Evolutionary conservation across 2,329 filamentous ascomycete genomes (phyloP), one percentile per base, ranked within the genome.

Genomic region (Sarocladium oryzae): DNA sequence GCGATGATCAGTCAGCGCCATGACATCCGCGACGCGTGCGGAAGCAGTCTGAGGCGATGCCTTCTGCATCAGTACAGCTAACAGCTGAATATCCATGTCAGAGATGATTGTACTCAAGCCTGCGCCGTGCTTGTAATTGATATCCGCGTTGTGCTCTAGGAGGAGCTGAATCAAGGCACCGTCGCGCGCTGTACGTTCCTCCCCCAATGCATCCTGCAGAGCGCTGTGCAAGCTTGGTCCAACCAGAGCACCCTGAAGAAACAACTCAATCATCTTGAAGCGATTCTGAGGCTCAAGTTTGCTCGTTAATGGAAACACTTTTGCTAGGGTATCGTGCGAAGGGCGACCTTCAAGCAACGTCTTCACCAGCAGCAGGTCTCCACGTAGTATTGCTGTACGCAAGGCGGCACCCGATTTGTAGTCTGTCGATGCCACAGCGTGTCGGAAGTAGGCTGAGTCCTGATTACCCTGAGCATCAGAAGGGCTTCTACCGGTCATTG

Each of bases 41-140:
- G 74, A 69, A 2, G 74, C 70, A 7, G 73, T 76, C 41, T 73
- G 68, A 0, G 74, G 67, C 0, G 73, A 72, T 1, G 73, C 73
- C 30, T 70, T 72, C 36, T 69, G 65, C 2, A 81, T 62, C 6
- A 82, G 57, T 0, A 64, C 66, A 15, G 69, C 64, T 1, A 82
- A 58, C 0, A 82, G 62, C 0, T 60, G 61, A 1, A 75, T 51
- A 46, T 82, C 77, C 26, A 68, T 71, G 51, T 76, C 73, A 2
- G 61, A 55, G 16, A 82, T 73, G 0, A 78, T 72, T 0, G 72
- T 66, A 0, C 70, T 61, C 13, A 82, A 66, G 2, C 70, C 72
- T n/a, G 71, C 66, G 0, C 77, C 76, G 23, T 75, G 71, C 37
- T 76, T 74, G 51, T 75, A 77, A 55, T 79, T 80, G 33, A 79